phyloP scores from a whole-genome alignment of 2,329 filamentous ascomycete species.

The Phaeophleospora eucalypticola region DNA sequence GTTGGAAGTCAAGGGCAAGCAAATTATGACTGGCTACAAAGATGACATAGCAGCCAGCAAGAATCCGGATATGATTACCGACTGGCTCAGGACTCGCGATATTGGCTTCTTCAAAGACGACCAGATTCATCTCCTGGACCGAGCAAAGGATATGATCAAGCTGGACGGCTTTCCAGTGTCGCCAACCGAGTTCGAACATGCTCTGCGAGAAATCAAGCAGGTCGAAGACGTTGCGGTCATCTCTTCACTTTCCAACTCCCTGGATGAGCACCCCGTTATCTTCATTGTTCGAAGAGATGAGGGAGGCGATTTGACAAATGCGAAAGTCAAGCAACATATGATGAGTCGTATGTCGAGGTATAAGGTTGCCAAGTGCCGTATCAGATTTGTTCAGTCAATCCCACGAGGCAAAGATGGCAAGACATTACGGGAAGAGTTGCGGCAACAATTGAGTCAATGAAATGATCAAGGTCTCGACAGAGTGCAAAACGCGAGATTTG shows the following conservation, averaged over 20 bases:
- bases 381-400: background rate
- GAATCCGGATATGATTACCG: background rate
- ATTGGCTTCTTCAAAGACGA: background rate
- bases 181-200: background rate
- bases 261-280: background rate
- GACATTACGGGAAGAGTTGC: background rate
- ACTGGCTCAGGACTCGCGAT: background rate
- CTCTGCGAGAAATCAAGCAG: background rate
- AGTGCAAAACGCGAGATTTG: background rate
- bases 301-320: background rate
- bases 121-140: background rate
- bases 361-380: background rate
- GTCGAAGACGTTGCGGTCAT: background rate
- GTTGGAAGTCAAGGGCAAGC: background rate
- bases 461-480: background rate
- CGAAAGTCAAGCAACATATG: background rate
- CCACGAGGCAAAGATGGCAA: background rate
- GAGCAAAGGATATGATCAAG: background rate
- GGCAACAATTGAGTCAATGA: background rate
- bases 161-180: background rate
- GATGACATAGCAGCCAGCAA: background rate
- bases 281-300: background rate
- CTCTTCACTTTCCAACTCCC: background rate
- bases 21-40: constrained; percentile 2
- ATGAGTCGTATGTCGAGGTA: background rate